A percentile compares a stretch with the other conserved stretches of the same genome.
Evolutionary conservation across 1,284 basidiomycete genomes (phyloP).

Genomic region (Cystobasidiaceae sp.): DNA sequence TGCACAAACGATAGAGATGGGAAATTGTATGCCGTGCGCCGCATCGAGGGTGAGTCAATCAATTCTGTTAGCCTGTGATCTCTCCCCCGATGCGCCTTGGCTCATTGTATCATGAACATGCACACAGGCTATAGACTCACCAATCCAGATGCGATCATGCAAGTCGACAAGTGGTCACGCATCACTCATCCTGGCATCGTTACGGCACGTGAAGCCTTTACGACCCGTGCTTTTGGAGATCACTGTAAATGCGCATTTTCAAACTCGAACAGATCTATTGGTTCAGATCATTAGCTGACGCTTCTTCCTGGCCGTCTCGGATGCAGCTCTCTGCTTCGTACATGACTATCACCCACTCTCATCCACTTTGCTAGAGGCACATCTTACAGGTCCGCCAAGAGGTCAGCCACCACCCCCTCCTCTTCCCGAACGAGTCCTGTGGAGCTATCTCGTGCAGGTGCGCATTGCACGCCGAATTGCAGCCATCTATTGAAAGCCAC

Average conservation of each 20-base stretch:
- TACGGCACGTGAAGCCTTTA: slow-evolving; percentile 85
- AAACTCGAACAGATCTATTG: background rate
- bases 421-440: slow-evolving; percentile 76
- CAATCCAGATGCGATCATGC: slow-evolving; percentile 71
- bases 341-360: slow-evolving; percentile 87
- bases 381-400: slow-evolving; percentile 51
- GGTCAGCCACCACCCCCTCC: slow-evolving; percentile 44
- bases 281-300: too few species aligned
- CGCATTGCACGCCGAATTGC: background rate
- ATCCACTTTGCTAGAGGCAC: slow-evolving; percentile 70
- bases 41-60: slow-evolving; percentile 23
- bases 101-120: slow-evolving; percentile 4
- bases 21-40: slow-evolving; percentile 64
- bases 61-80: slow-evolving; percentile 51
- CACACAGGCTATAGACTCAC: slow-evolving; percentile 68
- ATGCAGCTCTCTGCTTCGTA: slow-evolving; percentile 80
- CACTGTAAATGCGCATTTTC: slow-evolving; percentile 59
- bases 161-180: slow-evolving; percentile 81
- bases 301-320: too few species aligned
- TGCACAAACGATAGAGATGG: slow-evolving; percentile 64
- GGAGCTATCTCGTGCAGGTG: slow-evolving; percentile 86
- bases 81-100: slow-evolving; percentile 80
- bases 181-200: slow-evolving; percentile 85
- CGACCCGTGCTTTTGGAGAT: slow-evolving; percentile 86
- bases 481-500: background rate